Conservation (phyloP, 1,284 basidiomycete species). For the Gomphus sp. region DNA sequence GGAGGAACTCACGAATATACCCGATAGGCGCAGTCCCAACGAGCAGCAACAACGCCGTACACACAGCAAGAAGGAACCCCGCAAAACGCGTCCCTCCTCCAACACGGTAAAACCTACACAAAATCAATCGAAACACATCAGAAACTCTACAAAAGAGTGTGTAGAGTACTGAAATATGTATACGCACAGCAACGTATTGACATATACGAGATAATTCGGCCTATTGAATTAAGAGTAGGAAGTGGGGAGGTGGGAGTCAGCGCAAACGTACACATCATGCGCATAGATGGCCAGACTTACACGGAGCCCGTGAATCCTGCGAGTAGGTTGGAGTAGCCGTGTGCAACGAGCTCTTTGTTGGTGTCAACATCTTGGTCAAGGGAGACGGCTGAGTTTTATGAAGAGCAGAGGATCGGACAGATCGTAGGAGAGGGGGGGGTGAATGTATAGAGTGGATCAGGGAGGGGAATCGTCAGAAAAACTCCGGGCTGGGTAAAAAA, state of each 20-base stretch:
- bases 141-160: too few relatives aligned
- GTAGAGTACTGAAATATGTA: too few relatives aligned
- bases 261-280: neutral
- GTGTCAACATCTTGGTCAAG: conserved; percentile 88
- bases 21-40: conserved; percentile 83
- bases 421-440: too few relatives aligned
- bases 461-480: neutral
- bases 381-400: conserved; percentile 60
- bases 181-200: conserved; percentile 83
- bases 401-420: too few relatives aligned
- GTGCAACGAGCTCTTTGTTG: conserved; percentile 86
- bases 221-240: too few relatives aligned
- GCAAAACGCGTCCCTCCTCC: conserved; percentile 82
- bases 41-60: conserved; percentile 67
- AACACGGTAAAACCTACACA: conserved; percentile 84
- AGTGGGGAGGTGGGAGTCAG: conserved; percentile 15
- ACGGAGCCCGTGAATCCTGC: conserved; percentile 79
- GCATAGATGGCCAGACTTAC: conserved; percentile 29
- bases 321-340: conserved; percentile 86
- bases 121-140: neutral
- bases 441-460: too few relatives aligned
- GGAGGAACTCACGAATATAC: conserved; percentile 64
- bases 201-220: conserved; percentile 80
- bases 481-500: neutral
- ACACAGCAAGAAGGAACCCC: conserved; percentile 78